Evolutionary conservation across 345 rosid species (phyloP).

Genomic region (Bruguiera sexangula): DNA sequence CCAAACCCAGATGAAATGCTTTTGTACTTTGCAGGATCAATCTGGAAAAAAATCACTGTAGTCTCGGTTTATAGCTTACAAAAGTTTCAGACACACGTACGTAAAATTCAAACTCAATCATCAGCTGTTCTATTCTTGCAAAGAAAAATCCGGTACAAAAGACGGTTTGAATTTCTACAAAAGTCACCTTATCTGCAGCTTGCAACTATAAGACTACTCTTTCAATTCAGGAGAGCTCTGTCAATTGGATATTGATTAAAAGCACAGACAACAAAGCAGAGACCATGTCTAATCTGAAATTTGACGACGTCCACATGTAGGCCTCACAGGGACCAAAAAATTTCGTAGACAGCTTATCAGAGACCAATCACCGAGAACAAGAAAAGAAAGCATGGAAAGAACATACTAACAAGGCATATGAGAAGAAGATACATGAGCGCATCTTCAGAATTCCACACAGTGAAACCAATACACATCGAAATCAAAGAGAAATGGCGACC

Average conservation of each 20-base stretch:
- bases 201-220: too few species aligned
- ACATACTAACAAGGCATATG: too few species aligned
- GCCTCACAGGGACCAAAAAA: too few species aligned
- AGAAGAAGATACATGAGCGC: too few species aligned
- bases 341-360: too few species aligned
- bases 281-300: background rate
- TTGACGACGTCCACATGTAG: background rate
- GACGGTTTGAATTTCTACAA: background rate
- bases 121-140: background rate
- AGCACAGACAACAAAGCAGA: background rate
- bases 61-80: conserved; percentile 5
- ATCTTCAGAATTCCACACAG: background rate
- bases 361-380: too few species aligned
- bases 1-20: conserved; percentile 93
- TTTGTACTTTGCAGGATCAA: conserved; percentile 92
- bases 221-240: background rate
- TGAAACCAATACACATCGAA: background rate
- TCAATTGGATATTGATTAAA: background rate
- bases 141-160: background rate
- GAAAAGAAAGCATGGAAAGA: too few species aligned
- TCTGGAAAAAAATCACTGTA: conserved; percentile 38
- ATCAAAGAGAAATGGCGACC: background rate
- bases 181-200: background rate
- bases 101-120: background rate
- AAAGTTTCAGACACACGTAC: background rate